Evolutionary conservation across 208 protist species (phyloP).

Genomic region (Leishmania braziliensis): DNA sequence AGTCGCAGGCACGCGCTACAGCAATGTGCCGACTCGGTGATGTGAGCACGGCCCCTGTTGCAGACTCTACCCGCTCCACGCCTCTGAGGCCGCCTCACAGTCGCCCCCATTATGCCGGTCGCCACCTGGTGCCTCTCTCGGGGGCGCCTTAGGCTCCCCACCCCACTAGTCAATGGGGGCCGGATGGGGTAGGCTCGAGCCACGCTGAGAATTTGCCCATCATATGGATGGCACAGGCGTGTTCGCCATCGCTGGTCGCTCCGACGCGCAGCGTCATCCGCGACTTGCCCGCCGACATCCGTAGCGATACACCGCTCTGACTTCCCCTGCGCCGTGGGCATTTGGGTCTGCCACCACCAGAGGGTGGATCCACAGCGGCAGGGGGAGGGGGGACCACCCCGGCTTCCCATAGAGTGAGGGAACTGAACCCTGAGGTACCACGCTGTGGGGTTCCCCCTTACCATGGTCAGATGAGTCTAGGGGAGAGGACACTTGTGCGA

Average conservation of each 20-base stretch:
- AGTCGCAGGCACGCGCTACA: not conserved
- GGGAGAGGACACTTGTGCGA: not conserved
- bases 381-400: not conserved
- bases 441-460: not conserved
- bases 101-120: not conserved
- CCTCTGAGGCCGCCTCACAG: not conserved
- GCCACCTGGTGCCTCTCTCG: not conserved
- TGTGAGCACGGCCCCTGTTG: not conserved
- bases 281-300: not conserved
- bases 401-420: not conserved
- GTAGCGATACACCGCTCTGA: not conserved
- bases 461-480: not conserved
- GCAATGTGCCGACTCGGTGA: not conserved
- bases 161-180: not conserved
- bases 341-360: not conserved
- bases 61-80: not conserved
- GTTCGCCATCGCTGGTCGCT: not conserved
- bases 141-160: too few relatives aligned
- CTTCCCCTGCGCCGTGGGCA: not conserved
- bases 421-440: not conserved
- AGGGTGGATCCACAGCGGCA: not conserved
- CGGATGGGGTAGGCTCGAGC: not conserved
- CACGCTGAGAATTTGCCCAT: not conserved
- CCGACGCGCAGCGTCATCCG: not conserved
- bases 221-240: not conserved